Evolutionary conservation across 2,329 filamentous ascomycete genomes (phyloP).

Genomic region (Rhexocercosporidium sp.): DNA sequence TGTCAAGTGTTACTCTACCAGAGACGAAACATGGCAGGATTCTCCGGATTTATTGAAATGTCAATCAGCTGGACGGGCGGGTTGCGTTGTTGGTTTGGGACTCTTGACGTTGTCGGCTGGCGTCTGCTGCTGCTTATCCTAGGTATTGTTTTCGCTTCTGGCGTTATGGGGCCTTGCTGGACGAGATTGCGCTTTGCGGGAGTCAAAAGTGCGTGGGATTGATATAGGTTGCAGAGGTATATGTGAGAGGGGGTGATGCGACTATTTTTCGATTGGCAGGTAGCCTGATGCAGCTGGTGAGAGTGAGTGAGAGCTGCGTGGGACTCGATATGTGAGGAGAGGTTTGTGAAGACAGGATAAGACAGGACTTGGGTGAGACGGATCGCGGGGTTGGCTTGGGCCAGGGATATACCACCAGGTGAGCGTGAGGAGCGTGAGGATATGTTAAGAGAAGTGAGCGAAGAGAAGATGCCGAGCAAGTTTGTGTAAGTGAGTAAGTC

Average conservation of each 20-base stretch:
- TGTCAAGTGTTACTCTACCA: no score
- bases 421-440: neutral
- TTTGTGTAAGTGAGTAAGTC: neutral
- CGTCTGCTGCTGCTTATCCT: neutral
- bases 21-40: conserved; percentile 5
- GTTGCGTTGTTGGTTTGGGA: neutral
- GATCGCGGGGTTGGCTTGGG: neutral
- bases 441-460: neutral
- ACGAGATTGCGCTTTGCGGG: neutral
- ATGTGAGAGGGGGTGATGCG: neutral
- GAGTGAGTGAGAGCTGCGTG: neutral
- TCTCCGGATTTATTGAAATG: neutral
- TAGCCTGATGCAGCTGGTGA: conserved; percentile 2
- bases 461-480: neutral
- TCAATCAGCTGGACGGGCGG: neutral
- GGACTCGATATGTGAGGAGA: neutral
- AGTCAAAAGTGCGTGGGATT: neutral
- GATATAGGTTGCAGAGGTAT: conserved; percentile 5
- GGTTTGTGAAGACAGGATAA: neutral
- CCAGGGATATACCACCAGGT: neutral
- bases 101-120: neutral
- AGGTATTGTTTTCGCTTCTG: neutral
- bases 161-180: neutral
- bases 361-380: neutral
- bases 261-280: neutral